phyloP scores from a whole-genome alignment of 177 flowering plant genomes.

The Telopea speciosissima region DNA sequence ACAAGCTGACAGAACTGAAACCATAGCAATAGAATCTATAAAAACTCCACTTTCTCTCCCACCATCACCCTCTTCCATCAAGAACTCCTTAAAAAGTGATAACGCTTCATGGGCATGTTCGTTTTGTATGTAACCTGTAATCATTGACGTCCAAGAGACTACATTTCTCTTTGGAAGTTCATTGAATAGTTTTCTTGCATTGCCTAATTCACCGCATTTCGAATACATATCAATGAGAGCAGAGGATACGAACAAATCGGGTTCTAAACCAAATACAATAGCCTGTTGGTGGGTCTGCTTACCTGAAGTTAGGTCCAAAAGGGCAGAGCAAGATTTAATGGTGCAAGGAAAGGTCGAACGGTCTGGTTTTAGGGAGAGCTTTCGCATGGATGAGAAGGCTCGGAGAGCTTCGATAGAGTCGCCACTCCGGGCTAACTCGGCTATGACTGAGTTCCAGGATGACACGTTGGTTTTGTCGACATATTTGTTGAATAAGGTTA shows the following conservation, averaged over 20 bases:
- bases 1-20: conserved; percentile 63
- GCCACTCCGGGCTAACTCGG: conserved; percentile 71
- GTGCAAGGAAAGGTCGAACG: conserved; percentile 78
- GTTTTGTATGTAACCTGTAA: conserved; percentile 64
- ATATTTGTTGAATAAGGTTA: conserved; percentile 52
- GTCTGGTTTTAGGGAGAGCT: conserved; percentile 50
- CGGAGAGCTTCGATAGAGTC: conserved; percentile 67
- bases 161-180: conserved; percentile 58
- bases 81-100: conserved; percentile 52
- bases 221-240: conserved; percentile 84
- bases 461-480: conserved; percentile 51
- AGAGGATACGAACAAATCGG: conserved; percentile 72
- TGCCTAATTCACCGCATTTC: conserved; percentile 51
- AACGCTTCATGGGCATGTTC: conserved; percentile 41
- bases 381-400: conserved; percentile 71
- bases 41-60: conserved; percentile 18
- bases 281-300: conserved; percentile 78
- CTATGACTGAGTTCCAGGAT: conserved; percentile 85
- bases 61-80: conserved; percentile 36
- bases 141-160: conserved; percentile 85
- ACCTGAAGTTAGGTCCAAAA: conserved; percentile 52
- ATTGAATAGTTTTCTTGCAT: conserved; percentile 64
- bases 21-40: conserved; percentile 54
- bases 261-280: conserved; percentile 50
- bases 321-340: conserved; percentile 72